Evolutionary conservation across 129 eudicot genomes (phyloP), one percentile per base, ranked within the genome.

Genomic region (Cynara cardunculus): DNA sequence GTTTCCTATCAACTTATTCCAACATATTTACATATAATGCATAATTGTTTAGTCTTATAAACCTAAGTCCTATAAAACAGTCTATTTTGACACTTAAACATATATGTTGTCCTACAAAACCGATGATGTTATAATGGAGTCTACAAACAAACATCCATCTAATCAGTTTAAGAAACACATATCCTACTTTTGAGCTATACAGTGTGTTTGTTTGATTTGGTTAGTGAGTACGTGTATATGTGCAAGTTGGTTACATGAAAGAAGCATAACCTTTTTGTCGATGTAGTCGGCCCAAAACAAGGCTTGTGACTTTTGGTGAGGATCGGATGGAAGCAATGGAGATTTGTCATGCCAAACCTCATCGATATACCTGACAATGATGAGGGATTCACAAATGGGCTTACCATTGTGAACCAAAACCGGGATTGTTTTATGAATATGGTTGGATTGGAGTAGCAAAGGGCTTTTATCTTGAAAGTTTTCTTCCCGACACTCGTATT

Each of bases 221-320:
- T 68, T 16, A 9, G 34, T 25, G 26, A 4, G 30, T 39, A 83
- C 7, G n/a, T 56, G 22, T 56, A n/a, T 56, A 56, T 18, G 24
- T 56, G 2, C 24, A 7, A 56, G 65, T 56, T 16, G 39, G 39
- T 34, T 34, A 34, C 10, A 34, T 5, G 39, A 34, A 56, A 56
- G 1, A 56, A 19, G 2, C 2, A 19, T 56, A 56, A 56, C 86
- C 72, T 83, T 71, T 83, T 85, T 85, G 31, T 85, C 85, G 34
- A 81, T 72, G 72, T 80, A 85, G 53, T 81, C 85, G 0, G 82
- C 88, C 88, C 88, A 85, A 76, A 85, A 85, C 81, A 73, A 56
- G 75, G 79, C 85, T 44, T 76, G 82, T 37, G 85, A 76, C 34
- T 72, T 76, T 27, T 76, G 61, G 26, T 80, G 81, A 62, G 88